Conservation (phyloP, 2,329 filamentous ascomycete species). For the Lachnellula hyalina region DNA sequence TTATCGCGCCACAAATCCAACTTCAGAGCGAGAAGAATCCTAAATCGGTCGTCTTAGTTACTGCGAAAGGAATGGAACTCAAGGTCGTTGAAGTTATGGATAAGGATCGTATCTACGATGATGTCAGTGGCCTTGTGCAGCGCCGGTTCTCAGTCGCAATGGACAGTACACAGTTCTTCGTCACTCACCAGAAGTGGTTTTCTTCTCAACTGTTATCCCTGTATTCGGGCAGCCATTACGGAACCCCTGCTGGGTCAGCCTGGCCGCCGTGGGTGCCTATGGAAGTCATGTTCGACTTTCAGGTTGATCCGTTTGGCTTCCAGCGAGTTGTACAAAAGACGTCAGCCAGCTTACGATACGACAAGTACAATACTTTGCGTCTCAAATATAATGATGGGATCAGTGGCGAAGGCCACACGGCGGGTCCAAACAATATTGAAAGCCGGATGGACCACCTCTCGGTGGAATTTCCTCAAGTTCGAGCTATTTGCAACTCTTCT, state of each 20-base stretch:
- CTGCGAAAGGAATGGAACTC: constrained; percentile 95
- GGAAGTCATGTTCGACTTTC: constrained; percentile 97
- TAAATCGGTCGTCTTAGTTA: constrained; percentile 93
- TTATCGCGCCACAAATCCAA: constrained; percentile 97
- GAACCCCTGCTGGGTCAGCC: constrained; percentile 72
- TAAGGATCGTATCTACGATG: constrained; percentile 84
- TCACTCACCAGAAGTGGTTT: constrained; percentile 90
- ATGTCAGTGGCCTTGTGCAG: constrained; percentile 91
- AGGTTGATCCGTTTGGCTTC: constrained; percentile 93
- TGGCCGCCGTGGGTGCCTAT: constrained; percentile 99
- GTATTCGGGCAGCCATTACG: constrained; percentile 92
- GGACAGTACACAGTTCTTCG: constrained; percentile 98
- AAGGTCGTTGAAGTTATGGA: constrained; percentile 99
- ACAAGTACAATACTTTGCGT: constrained; percentile 96
- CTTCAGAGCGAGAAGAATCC: constrained; percentile 97
- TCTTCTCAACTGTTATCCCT: constrained; percentile 77
- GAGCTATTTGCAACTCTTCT: constrained; percentile 92
- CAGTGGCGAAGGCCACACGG: constrained; percentile 48
- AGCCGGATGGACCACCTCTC: constrained; percentile 91
- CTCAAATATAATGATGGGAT: constrained; percentile 97
- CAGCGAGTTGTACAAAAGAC: constrained; percentile 95
- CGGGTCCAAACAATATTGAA: constrained; percentile 56
- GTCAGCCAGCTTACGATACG: constrained; percentile 87
- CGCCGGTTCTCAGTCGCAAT: constrained; percentile 90
- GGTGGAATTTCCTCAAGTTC: constrained; percentile 91